Conservation (phyloP, 2,329 filamentous ascomycete species). For the Botrytis aclada region DNA sequence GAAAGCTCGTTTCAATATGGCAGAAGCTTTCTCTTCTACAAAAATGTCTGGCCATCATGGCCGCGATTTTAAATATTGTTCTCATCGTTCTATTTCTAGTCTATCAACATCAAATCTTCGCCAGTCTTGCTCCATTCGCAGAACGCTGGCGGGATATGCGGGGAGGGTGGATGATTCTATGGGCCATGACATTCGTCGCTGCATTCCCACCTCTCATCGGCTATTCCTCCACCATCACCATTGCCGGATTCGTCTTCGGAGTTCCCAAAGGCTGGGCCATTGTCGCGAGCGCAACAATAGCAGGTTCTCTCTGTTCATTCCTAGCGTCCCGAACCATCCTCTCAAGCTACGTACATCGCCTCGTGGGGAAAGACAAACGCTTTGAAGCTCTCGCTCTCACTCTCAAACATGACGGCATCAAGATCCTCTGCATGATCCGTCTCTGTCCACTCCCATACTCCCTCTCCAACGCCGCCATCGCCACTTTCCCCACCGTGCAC, state of each 20-base stretch:
- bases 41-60: slow-evolving; percentile 54
- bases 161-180: slow-evolving; percentile 67
- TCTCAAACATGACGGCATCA: slow-evolving; percentile 83
- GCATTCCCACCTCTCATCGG: slow-evolving; percentile 71
- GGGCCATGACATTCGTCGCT: slow-evolving; percentile 61
- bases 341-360: slow-evolving; percentile 70
- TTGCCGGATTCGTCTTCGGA: slow-evolving; percentile 69
- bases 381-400: slow-evolving; percentile 88
- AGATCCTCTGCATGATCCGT: slow-evolving; percentile 85
- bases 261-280: slow-evolving; percentile 70
- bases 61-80: slow-evolving; percentile 47
- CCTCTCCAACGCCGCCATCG: slow-evolving; percentile 88
- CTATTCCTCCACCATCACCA: slow-evolving; percentile 64
- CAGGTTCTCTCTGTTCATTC: slow-evolving; percentile 77
- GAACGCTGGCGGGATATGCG: slow-evolving; percentile 68
- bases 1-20: slow-evolving; percentile 49
- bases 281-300: slow-evolving; percentile 70
- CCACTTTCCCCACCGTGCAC: slow-evolving; percentile 85
- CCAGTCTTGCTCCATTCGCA: slow-evolving; percentile 68
- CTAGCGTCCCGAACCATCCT: slow-evolving; percentile 76
- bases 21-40: slow-evolving; percentile 58
- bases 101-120: slow-evolving; percentile 78
- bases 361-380: slow-evolving; percentile 78
- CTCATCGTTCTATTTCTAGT: slow-evolving; percentile 67
- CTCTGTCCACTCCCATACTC: slow-evolving; percentile 92